Conservation (phyloP, 371 early-diverging fungal genomes). For the Rhizopus delemar region DNA sequence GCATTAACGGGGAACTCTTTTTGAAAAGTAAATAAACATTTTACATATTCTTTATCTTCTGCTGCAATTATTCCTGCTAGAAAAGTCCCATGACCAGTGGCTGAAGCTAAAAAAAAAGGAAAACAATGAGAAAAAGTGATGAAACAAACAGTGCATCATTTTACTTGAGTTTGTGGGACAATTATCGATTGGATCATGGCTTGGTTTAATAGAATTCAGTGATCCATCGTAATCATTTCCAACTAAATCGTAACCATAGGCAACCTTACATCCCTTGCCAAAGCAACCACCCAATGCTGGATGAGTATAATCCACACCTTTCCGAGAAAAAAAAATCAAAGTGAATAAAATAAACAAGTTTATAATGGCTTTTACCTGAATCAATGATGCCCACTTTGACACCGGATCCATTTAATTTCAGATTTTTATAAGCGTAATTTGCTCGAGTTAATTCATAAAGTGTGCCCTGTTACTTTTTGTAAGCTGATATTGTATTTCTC, state of each 20-base stretch:
- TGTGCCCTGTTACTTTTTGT: constrained; percentile 17
- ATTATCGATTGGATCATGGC: constrained; percentile 38
- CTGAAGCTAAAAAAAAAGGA: constrained; percentile 23
- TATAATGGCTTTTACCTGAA: constrained; percentile 19
- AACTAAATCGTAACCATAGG: constrained; percentile 67
- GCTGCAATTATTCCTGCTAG: constrained; percentile 64
- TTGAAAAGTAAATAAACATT: background rate
- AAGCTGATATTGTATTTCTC: too few species aligned
- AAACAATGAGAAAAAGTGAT: background rate
- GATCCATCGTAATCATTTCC: constrained; percentile 50
- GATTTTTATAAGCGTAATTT: constrained; percentile 18
- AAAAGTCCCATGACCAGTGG: constrained; percentile 47
- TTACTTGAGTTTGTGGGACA: constrained; percentile 35
- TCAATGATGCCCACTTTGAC: constrained; percentile 46
- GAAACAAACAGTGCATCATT: background rate
- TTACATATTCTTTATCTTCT: constrained; percentile 40
- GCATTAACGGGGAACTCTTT: too few species aligned
- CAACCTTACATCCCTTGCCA: constrained; percentile 61
- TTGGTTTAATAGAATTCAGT: constrained; percentile 18
- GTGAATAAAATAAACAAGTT: too few species aligned
- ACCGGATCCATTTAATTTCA: constrained; percentile 29
- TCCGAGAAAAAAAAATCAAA: too few species aligned
- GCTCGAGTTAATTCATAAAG: constrained; percentile 22
- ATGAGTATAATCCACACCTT: constrained; percentile 62
- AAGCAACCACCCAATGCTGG: constrained; percentile 74